phyloP scores from a whole-genome alignment of 1,139 yeast genomes.

The Sugiyamaella paludigena region DNA sequence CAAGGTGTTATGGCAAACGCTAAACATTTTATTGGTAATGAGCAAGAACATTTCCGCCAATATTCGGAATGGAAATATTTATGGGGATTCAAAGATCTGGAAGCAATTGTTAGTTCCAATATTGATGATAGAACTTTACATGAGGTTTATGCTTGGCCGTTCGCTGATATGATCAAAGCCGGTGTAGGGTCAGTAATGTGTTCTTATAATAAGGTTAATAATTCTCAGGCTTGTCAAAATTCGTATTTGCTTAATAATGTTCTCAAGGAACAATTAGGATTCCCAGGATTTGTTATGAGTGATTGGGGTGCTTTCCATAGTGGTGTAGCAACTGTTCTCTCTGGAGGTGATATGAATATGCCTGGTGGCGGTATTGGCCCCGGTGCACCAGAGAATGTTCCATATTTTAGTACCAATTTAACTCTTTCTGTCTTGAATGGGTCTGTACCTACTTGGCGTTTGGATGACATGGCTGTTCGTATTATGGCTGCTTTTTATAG shows the following conservation, averaged over 20 bases:
- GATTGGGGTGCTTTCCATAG: constrained; percentile 62
- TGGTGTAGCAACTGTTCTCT: constrained; percentile 55
- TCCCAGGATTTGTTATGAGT: constrained; percentile 64
- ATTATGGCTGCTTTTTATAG: constrained; percentile 56
- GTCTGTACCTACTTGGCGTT: constrained; percentile 53
- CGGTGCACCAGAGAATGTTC: constrained; percentile 56
- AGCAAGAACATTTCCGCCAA: constrained; percentile 65
- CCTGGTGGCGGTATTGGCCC: constrained; percentile 59
- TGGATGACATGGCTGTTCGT: constrained; percentile 62
- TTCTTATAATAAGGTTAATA: constrained; percentile 58
- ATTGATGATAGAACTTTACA: constrained; percentile 64
- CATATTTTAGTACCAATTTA: constrained; percentile 58
- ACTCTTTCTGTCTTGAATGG: constrained; percentile 56
- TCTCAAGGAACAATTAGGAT: constrained; percentile 61
- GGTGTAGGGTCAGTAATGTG: constrained; percentile 65
- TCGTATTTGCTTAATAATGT: constrained; percentile 54
- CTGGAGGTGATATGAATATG: constrained; percentile 68
- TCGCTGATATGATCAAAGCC: constrained; percentile 59
- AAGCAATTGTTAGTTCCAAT: constrained; percentile 39
- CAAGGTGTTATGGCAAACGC: constrained; percentile 57
- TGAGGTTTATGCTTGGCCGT: constrained; percentile 65
- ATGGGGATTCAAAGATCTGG: constrained; percentile 22
- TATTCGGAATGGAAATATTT: constrained; percentile 51
- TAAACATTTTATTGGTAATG: constrained; percentile 58
- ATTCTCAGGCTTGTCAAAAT: constrained; percentile 61